Base-by-base conservation (phyloP, 2,329 filamentous ascomycete species). In the Tolypocladium pustulatum region DNA sequence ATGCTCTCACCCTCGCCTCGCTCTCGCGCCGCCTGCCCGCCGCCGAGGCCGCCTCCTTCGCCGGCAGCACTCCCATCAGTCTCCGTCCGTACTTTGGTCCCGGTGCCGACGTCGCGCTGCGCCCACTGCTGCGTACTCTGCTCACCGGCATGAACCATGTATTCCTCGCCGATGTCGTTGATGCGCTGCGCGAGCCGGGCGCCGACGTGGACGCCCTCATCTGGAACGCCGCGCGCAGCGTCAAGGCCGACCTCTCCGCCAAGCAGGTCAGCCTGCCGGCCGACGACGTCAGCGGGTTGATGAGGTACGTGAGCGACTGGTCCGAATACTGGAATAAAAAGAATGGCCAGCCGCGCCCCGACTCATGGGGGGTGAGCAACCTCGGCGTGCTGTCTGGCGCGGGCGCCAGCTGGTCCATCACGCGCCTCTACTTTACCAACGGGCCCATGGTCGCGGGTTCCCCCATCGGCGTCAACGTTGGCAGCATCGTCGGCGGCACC, bases 301-400 rank as follows among this genome's bases (percentile, higher is more conserved):
- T 82, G 17, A 63, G 64, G 2, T 75, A 74, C 55, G 66, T 82
- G 6, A 46, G 65, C 2, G 75, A 84, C 69, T 79, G 76, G 69
- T 66, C 68, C 43, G 63, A 65, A 1, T 77, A 73, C 60, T 78
- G 76, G 62, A 60, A 64, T 4, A 64, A 66, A 1, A 76, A 76
- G 63, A 65, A 81, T 20, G 79, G 79, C 1, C 66, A 71, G 57
- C 63, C 69, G 15, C 73, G 80, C 12, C 66, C 71, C 2, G 63
- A 64, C 3, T 76, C 78, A 0, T 84, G 80, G 76, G 77, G 79
- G 61, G 64, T 84, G 5, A 82, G 78, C 60, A 85, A 84, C 63
- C 60, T 83, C 6, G 81, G 82, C 1, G 70, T 71, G 17, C 64
- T 79, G n/a, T 64, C 68, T 6, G 58, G 61, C 49, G 8, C 63